Conservation (phyloP, 768 basidiomycete genomes). For the Kwoniella dendrophila region DNA sequence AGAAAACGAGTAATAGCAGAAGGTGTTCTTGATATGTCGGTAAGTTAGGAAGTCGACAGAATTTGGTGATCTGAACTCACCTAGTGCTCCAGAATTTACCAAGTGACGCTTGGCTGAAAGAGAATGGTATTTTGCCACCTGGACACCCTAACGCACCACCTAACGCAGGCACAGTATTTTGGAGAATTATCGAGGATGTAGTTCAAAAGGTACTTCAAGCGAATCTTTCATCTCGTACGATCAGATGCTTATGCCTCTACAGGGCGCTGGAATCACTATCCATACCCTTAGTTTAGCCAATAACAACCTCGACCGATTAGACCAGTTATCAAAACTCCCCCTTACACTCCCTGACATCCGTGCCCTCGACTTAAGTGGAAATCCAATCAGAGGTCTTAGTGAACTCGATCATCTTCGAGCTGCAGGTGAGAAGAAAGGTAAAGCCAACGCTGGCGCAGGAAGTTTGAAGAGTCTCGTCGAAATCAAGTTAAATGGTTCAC, state of each 20-base stretch:
- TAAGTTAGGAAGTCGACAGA: slow-evolving; percentile 24
- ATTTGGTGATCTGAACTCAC: too few species aligned
- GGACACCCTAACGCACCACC: slow-evolving; percentile 67
- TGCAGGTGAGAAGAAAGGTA: slow-evolving; percentile 64
- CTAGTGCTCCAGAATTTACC: slow-evolving; percentile 63
- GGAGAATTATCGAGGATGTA: slow-evolving; percentile 61
- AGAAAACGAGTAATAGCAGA: slow-evolving; percentile 22
- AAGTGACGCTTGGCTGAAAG: slow-evolving; percentile 74
- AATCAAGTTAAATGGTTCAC: slow-evolving; percentile 47
- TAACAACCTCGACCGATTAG: slow-evolving; percentile 68
- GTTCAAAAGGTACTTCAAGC: slow-evolving; percentile 38
- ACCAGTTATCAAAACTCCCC: slow-evolving; percentile 65
- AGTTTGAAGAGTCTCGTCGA: slow-evolving; percentile 49
- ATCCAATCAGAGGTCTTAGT: slow-evolving; percentile 75
- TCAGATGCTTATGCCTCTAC: background rate
- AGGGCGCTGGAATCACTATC: slow-evolving; percentile 54
- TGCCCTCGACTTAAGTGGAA: slow-evolving; percentile 54
- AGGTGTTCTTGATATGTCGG: slow-evolving; percentile 45
- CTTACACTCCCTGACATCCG: slow-evolving; percentile 68
- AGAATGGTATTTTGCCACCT: slow-evolving; percentile 70
- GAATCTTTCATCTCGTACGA: background rate
- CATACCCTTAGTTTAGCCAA: slow-evolving; percentile 79
- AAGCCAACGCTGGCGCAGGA: slow-evolving; percentile 37
- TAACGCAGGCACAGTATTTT: slow-evolving; percentile 71
- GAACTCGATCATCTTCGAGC: slow-evolving; percentile 73